These are phyloP conservation scores for Cyclocybe aegerita DNA, from an alignment of 768 basidiomycete genomes.

Conservation along the genomic window DNA sequence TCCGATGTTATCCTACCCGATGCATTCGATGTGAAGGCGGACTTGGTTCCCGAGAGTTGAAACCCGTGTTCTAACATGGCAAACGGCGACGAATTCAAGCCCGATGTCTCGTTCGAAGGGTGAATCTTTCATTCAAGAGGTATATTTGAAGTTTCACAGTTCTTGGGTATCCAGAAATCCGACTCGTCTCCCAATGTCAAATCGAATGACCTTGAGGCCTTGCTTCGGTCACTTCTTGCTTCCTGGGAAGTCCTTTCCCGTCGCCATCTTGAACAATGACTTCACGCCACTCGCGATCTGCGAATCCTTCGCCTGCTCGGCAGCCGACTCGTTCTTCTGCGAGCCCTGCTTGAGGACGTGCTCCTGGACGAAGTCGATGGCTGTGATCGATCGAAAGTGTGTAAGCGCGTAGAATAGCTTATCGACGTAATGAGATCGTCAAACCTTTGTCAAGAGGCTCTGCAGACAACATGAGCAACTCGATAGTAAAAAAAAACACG, in stretches of 20 bases:
- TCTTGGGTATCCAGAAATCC: no score
- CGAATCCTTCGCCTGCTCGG: slow-evolving; percentile 30
- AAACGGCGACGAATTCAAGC: no score
- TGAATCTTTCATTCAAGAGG: no score
- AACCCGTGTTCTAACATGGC: no score
- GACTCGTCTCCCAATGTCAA: no score
- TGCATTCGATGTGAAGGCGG: slow-evolving; percentile 26
- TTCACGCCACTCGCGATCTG: slow-evolving; percentile 27
- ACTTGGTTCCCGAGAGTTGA: no score
- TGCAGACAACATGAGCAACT: background rate
- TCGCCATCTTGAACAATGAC: slow-evolving; percentile 18
- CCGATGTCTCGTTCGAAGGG: no score
- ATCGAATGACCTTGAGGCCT: no score
- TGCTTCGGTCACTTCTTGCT: no score
- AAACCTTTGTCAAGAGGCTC: slow-evolving; percentile 10
- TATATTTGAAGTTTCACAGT: no score
- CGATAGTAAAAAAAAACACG: background rate
- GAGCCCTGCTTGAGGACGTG: slow-evolving; percentile 22
- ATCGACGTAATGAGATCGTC: background rate
- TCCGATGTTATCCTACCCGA: slow-evolving; percentile 44
- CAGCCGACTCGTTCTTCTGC: slow-evolving; percentile 29
- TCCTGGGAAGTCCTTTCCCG: slow-evolving; percentile 16
- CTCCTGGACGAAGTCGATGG: slow-evolving; percentile 17
- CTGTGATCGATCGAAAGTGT: background rate
- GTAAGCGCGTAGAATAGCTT: background rate